Evolutionary conservation across 768 basidiomycete species (phyloP).

Genomic region (Leccinellum rugosiceps): DNA sequence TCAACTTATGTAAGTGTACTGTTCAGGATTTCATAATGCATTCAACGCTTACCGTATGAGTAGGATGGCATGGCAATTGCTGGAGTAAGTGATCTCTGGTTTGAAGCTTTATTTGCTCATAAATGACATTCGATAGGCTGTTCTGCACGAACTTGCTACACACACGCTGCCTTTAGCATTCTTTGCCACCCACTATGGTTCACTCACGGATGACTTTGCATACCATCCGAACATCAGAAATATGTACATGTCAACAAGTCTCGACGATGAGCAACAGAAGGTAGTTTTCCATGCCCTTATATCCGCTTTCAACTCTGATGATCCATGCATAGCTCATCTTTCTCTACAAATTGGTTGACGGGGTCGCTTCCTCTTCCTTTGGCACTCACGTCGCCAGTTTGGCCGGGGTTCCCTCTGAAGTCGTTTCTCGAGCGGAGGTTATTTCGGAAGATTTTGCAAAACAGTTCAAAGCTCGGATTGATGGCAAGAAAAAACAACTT

Average conservation of each 20-base stretch:
- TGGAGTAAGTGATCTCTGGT: slow-evolving; percentile 46
- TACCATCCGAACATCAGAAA: slow-evolving; percentile 91
- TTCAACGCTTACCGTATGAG: neutral
- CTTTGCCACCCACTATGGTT: slow-evolving; percentile 98
- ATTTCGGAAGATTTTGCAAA: slow-evolving; percentile 85
- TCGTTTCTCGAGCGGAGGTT: slow-evolving; percentile 85
- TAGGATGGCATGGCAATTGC: slow-evolving; percentile 99
- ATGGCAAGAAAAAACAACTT: slow-evolving; percentile 51
- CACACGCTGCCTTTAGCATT: slow-evolving; percentile 89
- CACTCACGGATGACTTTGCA: slow-evolving; percentile 89
- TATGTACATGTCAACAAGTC: slow-evolving; percentile 94
- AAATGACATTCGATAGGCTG: slow-evolving; percentile 51
- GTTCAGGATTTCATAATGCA: slow-evolving; percentile 8
- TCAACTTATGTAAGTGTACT: slow-evolving; percentile 73
- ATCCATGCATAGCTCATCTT: slow-evolving; percentile 66
- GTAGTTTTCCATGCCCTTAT: slow-evolving; percentile 37
- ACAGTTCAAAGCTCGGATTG: slow-evolving; percentile 80
- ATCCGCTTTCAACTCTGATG: neutral
- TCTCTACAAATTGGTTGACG: slow-evolving; percentile 89
- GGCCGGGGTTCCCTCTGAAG: slow-evolving; percentile 82
- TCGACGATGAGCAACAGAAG: slow-evolving; percentile 89
- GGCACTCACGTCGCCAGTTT: slow-evolving; percentile 94
- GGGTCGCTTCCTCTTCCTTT: slow-evolving; percentile 84
- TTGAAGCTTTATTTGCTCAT: slow-evolving; percentile 4
- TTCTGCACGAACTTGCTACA: slow-evolving; percentile 91